Conservation (phyloP, 305 asterid species). For the Fraxinus baroniana region DNA sequence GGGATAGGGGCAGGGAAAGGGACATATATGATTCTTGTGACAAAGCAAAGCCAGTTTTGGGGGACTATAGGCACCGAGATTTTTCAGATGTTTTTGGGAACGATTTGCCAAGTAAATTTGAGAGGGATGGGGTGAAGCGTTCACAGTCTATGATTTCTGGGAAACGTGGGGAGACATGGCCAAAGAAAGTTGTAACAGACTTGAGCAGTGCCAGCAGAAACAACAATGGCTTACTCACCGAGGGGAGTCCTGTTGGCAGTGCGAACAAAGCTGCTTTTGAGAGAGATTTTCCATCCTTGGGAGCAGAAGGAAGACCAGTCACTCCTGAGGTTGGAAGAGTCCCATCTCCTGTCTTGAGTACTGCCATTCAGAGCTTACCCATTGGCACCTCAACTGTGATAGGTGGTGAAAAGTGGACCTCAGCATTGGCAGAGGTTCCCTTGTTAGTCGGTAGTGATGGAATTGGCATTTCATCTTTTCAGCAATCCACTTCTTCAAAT, state of each 20-base stretch:
- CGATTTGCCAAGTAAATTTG: conserved; percentile 31
- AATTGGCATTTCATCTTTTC: conserved; percentile 28
- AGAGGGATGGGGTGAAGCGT: conserved; percentile 49
- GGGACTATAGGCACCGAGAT: conserved; percentile 35
- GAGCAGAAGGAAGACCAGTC: conserved; percentile 41
- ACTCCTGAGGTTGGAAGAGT: conserved; percentile 50
- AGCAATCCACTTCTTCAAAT: conserved; percentile 31
- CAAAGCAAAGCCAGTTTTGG: conserved; percentile 27
- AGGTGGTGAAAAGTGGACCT: conserved; percentile 56
- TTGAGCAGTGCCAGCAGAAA: conserved; percentile 27
- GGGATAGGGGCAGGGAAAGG: conserved; percentile 41
- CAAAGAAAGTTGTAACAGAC: conserved; percentile 33
- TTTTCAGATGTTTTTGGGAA: conserved; percentile 30
- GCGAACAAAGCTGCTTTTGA: conserved; percentile 38
- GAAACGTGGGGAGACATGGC: conserved; percentile 44
- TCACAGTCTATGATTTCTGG: conserved; percentile 53
- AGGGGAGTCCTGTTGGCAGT: conserved; percentile 20
- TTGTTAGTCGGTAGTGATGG: conserved; percentile 32
- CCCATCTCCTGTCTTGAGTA: conserved; percentile 56
- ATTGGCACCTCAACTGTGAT: conserved; percentile 33
- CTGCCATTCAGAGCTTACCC: conserved; percentile 44
- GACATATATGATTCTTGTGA: conserved; percentile 36
- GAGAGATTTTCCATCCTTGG: conserved; percentile 47
- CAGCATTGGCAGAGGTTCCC: conserved; percentile 61
- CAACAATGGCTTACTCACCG: conserved; percentile 31